phyloP scores from a whole-genome alignment of 139 green algal species.

The Haematococcus lacustris region DNA sequence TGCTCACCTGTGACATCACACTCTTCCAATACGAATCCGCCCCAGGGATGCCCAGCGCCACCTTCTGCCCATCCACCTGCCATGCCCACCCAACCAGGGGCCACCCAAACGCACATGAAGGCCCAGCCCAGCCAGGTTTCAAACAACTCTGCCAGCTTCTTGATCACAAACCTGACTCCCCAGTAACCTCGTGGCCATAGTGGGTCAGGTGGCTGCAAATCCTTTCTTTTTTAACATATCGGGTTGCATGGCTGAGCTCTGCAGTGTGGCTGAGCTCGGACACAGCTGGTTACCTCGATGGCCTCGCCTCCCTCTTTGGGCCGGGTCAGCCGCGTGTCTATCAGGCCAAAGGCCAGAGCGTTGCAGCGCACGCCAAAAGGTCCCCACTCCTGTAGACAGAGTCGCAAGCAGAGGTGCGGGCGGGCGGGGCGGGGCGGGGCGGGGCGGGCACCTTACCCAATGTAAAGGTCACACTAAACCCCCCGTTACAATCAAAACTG shows the following conservation, averaged over 20 bases:
- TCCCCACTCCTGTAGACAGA: slow-evolving; percentile 69
- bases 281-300: slow-evolving; percentile 27
- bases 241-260: not conserved
- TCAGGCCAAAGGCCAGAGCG: slow-evolving; percentile 65
- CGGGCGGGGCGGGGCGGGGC: too few species aligned
- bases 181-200: not conserved
- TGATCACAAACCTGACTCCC: not conserved
- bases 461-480: too few species aligned
- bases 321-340: slow-evolving; percentile 67
- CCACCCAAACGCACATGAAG: not conserved
- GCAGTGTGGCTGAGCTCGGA: not conserved
- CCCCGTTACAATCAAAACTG: too few species aligned
- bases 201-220: not conserved
- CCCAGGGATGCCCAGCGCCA: slow-evolving; percentile 66
- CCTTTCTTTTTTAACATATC: not conserved
- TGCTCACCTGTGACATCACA: not conserved
- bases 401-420: too few species aligned
- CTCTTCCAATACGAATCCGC: slow-evolving; percentile 23
- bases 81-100: not conserved
- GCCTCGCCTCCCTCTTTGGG: slow-evolving; percentile 47
- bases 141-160: not conserved
- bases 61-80: slow-evolving; percentile 39
- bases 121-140: not conserved
- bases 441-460: too few species aligned
- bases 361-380: slow-evolving; percentile 77